These are phyloP conservation scores for Monosporascus ibericus DNA, from an alignment of 2,329 filamentous ascomycete species.

Conservation along the genomic window DNA sequence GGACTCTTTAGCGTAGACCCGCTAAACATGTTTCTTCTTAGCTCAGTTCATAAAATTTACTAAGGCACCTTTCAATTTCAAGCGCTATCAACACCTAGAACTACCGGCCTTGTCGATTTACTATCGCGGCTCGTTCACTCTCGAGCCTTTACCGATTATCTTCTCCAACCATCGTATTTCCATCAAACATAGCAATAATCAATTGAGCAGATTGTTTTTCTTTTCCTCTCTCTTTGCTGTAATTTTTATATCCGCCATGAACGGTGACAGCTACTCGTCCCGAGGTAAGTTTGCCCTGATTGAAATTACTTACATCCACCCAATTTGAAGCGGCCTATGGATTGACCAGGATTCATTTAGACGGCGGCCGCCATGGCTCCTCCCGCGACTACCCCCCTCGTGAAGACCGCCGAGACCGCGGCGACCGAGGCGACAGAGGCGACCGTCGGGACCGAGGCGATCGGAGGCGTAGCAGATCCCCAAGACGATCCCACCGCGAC, in stretches of 20 bases:
- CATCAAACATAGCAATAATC: background rate
- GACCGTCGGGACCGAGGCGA: conserved; percentile 24
- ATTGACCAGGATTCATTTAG: conserved; percentile 23
- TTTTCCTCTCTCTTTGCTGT: conserved; percentile 1
- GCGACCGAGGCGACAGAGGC: conserved; percentile 37
- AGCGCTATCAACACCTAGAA: conserved; percentile 5
- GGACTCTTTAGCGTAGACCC: background rate
- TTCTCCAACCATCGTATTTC: conserved; percentile 4
- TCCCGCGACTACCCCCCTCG: conserved; percentile 50
- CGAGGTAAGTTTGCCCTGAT: conserved; percentile 52
- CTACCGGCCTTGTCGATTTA: conserved; percentile 26
- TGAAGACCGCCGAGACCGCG: conserved; percentile 32
- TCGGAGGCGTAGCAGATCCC: conserved; percentile 78
- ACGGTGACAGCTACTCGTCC: conserved; percentile 77
- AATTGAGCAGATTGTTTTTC: conserved; percentile 1
- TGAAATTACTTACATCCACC: conserved; percentile 3
- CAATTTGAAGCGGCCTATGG: conserved; percentile 10
- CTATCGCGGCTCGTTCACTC: conserved; percentile 17
- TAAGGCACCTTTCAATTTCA: too few relatives aligned
- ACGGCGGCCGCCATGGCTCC: conserved; percentile 43
- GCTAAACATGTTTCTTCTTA: background rate
- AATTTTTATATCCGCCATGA: conserved; percentile 50
- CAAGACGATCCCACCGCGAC: conserved; percentile 64
- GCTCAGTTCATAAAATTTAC: background rate
- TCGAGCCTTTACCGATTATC: background rate